A percentile compares a stretch with the other conserved stretches of the same genome.
Conservation (phyloP, 208 protist genomes). For the Acanthamoeba royreba region DNA sequence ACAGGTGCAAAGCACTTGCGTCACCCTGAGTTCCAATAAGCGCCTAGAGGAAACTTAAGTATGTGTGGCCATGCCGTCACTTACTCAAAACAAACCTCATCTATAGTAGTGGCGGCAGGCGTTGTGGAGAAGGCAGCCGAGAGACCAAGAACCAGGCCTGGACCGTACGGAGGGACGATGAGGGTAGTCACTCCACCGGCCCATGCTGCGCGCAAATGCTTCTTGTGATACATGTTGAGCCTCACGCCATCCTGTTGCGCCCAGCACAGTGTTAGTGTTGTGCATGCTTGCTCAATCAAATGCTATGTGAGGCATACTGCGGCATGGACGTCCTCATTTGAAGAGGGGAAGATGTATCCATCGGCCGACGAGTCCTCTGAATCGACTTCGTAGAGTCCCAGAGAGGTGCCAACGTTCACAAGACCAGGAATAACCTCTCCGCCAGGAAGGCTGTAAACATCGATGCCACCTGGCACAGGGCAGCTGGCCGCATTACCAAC, state of each 20-base stretch:
- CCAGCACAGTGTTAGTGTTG: not conserved
- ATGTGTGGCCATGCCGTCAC: no score
- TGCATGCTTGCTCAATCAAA: no score
- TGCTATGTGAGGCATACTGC: no score
- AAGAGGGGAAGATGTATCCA: constrained; percentile 21
- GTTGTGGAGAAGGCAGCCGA: not conserved
- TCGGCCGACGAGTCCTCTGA: not conserved
- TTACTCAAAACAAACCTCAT: not conserved
- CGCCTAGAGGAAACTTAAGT: not conserved
- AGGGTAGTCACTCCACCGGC: not conserved
- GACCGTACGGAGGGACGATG: not conserved
- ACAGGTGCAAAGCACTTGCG: not conserved
- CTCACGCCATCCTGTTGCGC: not conserved
- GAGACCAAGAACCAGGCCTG: not conserved
- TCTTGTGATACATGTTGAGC: not conserved
- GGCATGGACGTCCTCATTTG: not conserved
- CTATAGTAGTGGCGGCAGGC: not conserved
- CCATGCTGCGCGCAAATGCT: not conserved
- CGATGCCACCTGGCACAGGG: not conserved
- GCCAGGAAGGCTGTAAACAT: not conserved
- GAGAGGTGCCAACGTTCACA: not conserved
- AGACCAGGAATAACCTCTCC: constrained; percentile 43
- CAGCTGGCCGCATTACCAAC: not conserved
- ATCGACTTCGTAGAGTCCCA: constrained; percentile 28
- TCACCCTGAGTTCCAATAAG: not conserved